These are phyloP conservation scores for Aspergillus oerlinghausenensis DNA, from an alignment of 2,329 filamentous ascomycete species.

Conservation along the genomic window DNA sequence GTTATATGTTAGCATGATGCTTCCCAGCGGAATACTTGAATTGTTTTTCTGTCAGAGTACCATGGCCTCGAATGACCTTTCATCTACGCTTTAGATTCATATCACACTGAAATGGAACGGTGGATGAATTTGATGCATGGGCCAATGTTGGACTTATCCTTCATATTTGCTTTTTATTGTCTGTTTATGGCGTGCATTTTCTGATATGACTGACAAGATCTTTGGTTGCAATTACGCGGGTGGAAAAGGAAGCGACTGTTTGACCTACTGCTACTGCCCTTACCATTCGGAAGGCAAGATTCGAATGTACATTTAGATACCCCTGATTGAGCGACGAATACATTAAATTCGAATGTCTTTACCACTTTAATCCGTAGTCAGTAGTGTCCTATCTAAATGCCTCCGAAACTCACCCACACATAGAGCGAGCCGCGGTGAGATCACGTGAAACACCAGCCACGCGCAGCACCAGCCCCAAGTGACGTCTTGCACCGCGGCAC, in stretches of 20 bases:
- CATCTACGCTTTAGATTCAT: background rate
- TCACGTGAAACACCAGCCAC: slow-evolving; percentile 2
- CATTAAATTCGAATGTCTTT: slow-evolving; percentile 4
- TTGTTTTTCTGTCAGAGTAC: slow-evolving; percentile 3
- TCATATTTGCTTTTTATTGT: slow-evolving; percentile 10
- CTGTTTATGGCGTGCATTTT: slow-evolving; percentile 8
- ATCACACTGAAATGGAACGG: background rate
- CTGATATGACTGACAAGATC: slow-evolving; percentile 5
- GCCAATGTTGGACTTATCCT: background rate
- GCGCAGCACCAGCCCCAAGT: slow-evolving; percentile 1
- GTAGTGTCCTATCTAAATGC: background rate
- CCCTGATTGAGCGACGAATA: slow-evolving; percentile 19
- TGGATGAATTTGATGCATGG: background rate
- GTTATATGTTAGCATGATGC: slow-evolving; percentile 5
- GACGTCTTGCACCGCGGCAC: slow-evolving; percentile 3
- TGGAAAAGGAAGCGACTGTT: background rate
- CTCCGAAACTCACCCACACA: background rate
- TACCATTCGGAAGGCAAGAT: slow-evolving; percentile 1
- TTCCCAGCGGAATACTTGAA: background rate
- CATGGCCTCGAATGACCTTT: background rate
- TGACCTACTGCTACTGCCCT: background rate
- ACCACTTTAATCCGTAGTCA: background rate
- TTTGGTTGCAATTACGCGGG: slow-evolving; percentile 6
- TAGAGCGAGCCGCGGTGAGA: background rate
- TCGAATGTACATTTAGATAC: slow-evolving; percentile 32